A percentile compares a stretch with the other conserved stretches of the same genome.
These are phyloP conservation scores for Serpula lacrymans DNA, from an alignment of 768 basidiomycete genomes.

Conservation along the genomic window DNA sequence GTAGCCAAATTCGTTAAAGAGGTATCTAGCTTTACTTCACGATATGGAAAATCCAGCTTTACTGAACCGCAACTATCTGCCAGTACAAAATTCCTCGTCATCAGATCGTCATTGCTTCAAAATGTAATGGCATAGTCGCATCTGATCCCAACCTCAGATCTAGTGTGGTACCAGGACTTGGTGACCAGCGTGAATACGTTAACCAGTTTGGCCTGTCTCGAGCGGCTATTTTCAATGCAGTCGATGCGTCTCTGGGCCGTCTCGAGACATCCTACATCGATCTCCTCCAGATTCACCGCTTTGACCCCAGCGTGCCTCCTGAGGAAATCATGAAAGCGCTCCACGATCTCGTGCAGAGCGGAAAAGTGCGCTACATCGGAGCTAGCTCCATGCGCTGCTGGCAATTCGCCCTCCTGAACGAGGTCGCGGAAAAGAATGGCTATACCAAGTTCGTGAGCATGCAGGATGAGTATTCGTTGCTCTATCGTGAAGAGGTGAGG, in stretches of 20 bases:
- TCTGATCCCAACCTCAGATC: conserved; percentile 3
- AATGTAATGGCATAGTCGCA: conserved; percentile 17
- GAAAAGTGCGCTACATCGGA: conserved; percentile 51
- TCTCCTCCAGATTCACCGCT: conserved; percentile 44
- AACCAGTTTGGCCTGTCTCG: conserved; percentile 35
- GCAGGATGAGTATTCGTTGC: conserved; percentile 50
- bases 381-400: conserved; percentile 45
- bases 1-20: conserved; percentile 35
- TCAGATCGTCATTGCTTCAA: conserved; percentile 29
- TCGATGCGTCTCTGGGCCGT: conserved; percentile 33
- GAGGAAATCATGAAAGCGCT: conserved; percentile 51
- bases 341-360: conserved; percentile 44
- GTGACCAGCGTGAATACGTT: conserved; percentile 15
- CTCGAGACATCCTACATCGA: conserved; percentile 36
- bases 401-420: conserved; percentile 43
- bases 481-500: conserved; percentile 51
- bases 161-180: neutral
- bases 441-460: conserved; percentile 57
- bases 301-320: conserved; percentile 31
- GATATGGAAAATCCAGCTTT: neutral
- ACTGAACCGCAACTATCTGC: neutral
- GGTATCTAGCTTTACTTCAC: conserved; percentile 11
- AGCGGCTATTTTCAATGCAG: conserved; percentile 35
- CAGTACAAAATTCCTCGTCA: conserved; percentile 31
- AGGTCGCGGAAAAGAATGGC: conserved; percentile 39